Evolutionary conservation across 345 rosid species (phyloP).

Genomic region (Salix dunnii): DNA sequence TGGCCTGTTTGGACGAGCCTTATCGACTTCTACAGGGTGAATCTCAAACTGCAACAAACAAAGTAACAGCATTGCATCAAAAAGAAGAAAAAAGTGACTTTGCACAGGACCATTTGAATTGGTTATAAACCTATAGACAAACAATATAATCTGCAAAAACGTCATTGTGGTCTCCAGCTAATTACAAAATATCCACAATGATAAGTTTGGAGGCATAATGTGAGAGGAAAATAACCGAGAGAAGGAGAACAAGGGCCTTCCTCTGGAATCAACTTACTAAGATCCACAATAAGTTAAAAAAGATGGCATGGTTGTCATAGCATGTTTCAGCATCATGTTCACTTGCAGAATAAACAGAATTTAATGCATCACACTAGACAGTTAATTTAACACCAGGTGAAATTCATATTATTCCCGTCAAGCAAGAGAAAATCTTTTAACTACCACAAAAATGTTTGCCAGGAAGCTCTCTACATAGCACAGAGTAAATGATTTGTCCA

Average conservation of each 20-base stretch:
- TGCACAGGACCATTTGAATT: neutral
- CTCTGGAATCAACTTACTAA: neutral
- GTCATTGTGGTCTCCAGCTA: neutral
- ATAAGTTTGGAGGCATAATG: neutral
- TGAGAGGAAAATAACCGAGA: no score
- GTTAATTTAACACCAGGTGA: neutral
- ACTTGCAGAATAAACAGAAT: neutral
- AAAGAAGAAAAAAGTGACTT: neutral
- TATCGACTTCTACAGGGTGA: conserved; percentile 39
- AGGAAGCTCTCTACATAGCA: neutral
- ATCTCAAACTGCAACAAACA: conserved; percentile 58
- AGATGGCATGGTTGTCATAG: neutral
- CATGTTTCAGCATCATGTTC: neutral
- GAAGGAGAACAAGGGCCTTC: neutral
- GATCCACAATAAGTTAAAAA: neutral
- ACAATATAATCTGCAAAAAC: neutral
- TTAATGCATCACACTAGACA: neutral
- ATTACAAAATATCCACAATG: neutral
- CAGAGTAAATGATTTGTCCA: neutral
- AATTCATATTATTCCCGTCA: neutral
- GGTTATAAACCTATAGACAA: neutral
- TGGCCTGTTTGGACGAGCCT: conserved; percentile 66
- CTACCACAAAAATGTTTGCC: neutral
- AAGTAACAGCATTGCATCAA: conserved; percentile 7
- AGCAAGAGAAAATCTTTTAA: neutral